Base-by-base conservation (phyloP, 805 yeast genomes). In the Saccharomycopsis sp. region DNA sequence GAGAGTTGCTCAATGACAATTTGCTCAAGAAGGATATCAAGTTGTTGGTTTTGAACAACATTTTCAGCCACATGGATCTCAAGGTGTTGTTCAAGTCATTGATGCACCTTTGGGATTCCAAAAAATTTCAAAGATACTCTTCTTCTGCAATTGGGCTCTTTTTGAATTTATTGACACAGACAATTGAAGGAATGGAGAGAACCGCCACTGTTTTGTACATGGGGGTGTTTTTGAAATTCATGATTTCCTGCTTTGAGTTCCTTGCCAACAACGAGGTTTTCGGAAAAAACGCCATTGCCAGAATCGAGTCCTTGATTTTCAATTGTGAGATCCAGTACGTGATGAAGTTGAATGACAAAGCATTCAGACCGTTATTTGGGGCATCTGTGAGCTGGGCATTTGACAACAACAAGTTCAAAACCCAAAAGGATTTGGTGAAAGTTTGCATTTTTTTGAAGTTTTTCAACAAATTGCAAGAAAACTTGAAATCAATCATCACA, bases 281-380 rank as follows among this genome's bases (percentile, higher is more conserved):
- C 56, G 87, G 79, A 53, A 69, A 63, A 49, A 84, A 84, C 55
- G 79, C 94, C 9, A 66, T 83, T 49, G 77, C 81, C 57, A 72
- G 94, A 51, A 74, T 89, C 48, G 97, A 89, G 57, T 69, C 86
- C 15, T 71, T 80, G 8, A 74, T 81, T 55, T 80, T 82, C 52
- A 65, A 71, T 29, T 74, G 87, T 56, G 88, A 83, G 16, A 75
- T 89, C 49, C 66, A 67, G 18, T 79, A 77, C 51, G 94, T 89
- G 15, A 71, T 92, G 79, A 88, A 89, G 61, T 71, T 92, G 62
- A 92, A 92, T 57, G 98, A 92, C 58, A 86, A 85, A 63, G 74
- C 79, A 17, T 92, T 92, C 70, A 75, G 96, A 56, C 98, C 98
- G 15, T 65, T 85, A 55, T 92, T 92, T 62, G 89, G 88, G 5